Base-by-base conservation (phyloP, 495 filamentous ascomycete genomes). In the Oidiodendron maius region DNA sequence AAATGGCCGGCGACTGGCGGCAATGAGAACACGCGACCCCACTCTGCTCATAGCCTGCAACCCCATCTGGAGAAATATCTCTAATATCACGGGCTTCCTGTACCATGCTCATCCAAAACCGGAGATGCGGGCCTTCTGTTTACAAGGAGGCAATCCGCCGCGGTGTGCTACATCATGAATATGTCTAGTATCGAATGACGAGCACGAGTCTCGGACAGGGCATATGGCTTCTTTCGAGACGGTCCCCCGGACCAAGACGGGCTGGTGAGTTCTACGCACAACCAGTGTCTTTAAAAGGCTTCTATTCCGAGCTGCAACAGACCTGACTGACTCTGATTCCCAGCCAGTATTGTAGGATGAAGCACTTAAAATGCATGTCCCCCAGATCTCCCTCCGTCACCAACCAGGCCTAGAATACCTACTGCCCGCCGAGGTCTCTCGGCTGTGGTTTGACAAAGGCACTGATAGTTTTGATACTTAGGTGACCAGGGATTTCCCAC, bases 291-390 rank as follows among this genome's bases (percentile, higher is more conserved):
- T 26, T 35, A n/a, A 16, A 25, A 5, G n/a, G n/a, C 26, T 15
- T 2, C 3, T 16, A 4, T 28, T 20, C 16, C 25, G 24, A 36
- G 13, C 10, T 21, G 4, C 23, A 16, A 24, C 52, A 40, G 17
- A 55, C 46, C 18, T 23, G 3, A 25, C 17, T 35, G 20, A n/a
- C n/a, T 11, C 2, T 17, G 42, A 21, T 25, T 24, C 16, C 20
- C 21, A 58, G 55, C 39, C 55, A 58, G 32, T 32, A 35, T 21
- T 58, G 55, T 44, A 41, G 55, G 16, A 40, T 44, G 0, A 47
- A 47, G 25, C 55, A 58, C 24, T 28, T 54, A 15, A 58, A 54
- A 23, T 58, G 55, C 54, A 41, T 48, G 28, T 40, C 11, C 26
- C 11, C 13, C 9, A 9, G 6, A 16, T 4, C 12, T 35, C 9